These are phyloP conservation scores for Tuber borchii DNA, from an alignment of 495 filamentous ascomycete species.

Conservation along the genomic window DNA sequence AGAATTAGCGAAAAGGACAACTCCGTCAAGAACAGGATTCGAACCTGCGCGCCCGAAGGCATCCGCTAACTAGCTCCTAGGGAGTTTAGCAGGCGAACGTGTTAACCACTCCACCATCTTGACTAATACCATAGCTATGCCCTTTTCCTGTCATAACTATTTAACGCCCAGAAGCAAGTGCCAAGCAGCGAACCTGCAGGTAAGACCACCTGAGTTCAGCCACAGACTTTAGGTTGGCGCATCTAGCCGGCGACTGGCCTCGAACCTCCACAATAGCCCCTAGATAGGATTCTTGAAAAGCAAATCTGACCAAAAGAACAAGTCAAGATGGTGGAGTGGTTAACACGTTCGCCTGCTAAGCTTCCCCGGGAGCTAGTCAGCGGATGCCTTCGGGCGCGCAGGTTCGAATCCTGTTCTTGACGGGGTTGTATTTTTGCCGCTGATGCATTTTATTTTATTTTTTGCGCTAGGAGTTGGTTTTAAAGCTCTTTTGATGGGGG, in stretches of 20 bases:
- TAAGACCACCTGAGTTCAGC: no score
- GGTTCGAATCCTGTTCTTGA: slow-evolving; percentile 43
- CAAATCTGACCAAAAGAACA: not conserved
- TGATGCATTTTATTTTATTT: not conserved
- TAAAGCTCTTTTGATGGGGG: no score
- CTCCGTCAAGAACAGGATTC: slow-evolving; percentile 41
- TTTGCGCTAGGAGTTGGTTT: no score
- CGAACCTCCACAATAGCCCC: not conserved
- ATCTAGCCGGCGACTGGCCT: not conserved
- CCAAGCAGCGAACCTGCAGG: not conserved
- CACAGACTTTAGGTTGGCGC: not conserved
- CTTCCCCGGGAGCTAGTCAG: slow-evolving; percentile 8
- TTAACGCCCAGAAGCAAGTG: not conserved
- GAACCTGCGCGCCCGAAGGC: slow-evolving; percentile 43
- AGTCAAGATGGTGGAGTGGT: slow-evolving; percentile 42
- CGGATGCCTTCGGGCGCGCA: slow-evolving; percentile 42
- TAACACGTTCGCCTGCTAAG: slow-evolving; percentile 42
- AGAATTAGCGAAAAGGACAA: slow-evolving; percentile 1
- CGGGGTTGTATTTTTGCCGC: slow-evolving; percentile 9
- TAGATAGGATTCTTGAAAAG: not conserved
- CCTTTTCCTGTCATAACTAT: not conserved
- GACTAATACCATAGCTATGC: not conserved
- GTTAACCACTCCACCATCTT: slow-evolving; percentile 43
- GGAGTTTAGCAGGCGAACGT: slow-evolving; percentile 40
- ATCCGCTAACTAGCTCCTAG: slow-evolving; percentile 26